These are phyloP conservation scores for Trichoderma oligosporum DNA, from an alignment of 2,329 filamentous ascomycete species.

Conservation along the genomic window DNA sequence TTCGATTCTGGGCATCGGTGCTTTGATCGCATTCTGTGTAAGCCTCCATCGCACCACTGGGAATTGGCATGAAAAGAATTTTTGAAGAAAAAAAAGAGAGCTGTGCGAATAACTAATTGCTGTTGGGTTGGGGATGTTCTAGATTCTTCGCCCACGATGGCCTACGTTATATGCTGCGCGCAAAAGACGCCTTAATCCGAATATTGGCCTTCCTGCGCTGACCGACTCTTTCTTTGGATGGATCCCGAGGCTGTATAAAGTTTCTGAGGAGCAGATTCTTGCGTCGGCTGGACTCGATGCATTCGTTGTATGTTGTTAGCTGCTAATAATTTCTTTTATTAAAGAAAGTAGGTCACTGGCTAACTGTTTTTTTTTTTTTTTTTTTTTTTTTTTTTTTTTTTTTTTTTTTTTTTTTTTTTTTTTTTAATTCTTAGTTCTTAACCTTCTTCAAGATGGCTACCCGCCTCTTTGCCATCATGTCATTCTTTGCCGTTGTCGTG, in stretches of 20 bases:
- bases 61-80: neutral
- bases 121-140: conserved; percentile 1
- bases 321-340: too few species aligned
- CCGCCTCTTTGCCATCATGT: conserved; percentile 72
- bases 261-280: conserved; percentile 85
- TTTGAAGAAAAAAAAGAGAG: neutral
- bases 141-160: conserved; percentile 89
- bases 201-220: conserved; percentile 66
- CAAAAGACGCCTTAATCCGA: conserved; percentile 65
- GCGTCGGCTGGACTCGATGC: conserved; percentile 90
- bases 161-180: conserved; percentile 84
- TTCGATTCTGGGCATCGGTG: conserved; percentile 62
- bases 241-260: conserved; percentile 79
- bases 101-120: neutral
- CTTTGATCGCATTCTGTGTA: conserved; percentile 75
- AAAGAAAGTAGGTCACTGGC: neutral
- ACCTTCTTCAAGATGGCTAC: conserved; percentile 95
- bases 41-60: conserved; percentile 25
- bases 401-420: too few species aligned
- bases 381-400: too few species aligned
- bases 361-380: neutral
- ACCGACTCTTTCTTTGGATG: conserved; percentile 86
- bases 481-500: conserved; percentile 75
- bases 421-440: too few species aligned
- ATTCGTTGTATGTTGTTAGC: conserved; percentile 64